Evolutionary conservation across 805 yeast species (phyloP), one percentile per base, ranked within the genome.

Genomic region (Suhomyces prunicola): DNA sequence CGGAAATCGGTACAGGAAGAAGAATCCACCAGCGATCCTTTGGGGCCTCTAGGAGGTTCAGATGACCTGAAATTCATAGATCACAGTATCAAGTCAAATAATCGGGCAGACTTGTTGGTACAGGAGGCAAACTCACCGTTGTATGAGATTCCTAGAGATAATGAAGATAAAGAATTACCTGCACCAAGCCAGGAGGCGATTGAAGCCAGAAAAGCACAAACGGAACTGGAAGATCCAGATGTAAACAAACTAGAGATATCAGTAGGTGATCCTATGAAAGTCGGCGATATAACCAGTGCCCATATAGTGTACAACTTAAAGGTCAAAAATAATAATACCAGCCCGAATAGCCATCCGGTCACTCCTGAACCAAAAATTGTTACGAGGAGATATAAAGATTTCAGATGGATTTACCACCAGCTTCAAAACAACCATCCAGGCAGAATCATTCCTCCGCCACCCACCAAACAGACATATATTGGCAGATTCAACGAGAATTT

Each of bases 321-420:
- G 33, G 83, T 96, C 13, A 78, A 70, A 48, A 79, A 89, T 7
- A 74, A 77, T 48, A 78, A 81, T 10, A 9, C 51, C 39, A 53
- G 41, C 12, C 36, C 54, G 41, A 22, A 52, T 47, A 36, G 47
- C 10, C 61, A 59, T 33, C 60, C 64, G 2, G 40, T 27, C 19
- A 24, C 52, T 2, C 24, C 39, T 4, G 53, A 55, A 12, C 54
- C 51, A 7, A 51, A 54, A 10, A 53, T 58, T 5, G 97, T 92
- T 0, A 81, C 90, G 5, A 78, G 99, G 65, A 80, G 99, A 58
- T 94, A 93, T 69, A 83, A 86, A 50, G 99, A 94, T 68, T 93
- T 94, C 70, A 75, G 97, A 55, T 93, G 98, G 98, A 76, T 94
- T 10, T 93, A 91, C 68, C 90, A 89, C 58, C 97, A 92, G 60